Conservation (phyloP, 1,284 basidiomycete species). For the Exobasidium cylindrosporum region DNA sequence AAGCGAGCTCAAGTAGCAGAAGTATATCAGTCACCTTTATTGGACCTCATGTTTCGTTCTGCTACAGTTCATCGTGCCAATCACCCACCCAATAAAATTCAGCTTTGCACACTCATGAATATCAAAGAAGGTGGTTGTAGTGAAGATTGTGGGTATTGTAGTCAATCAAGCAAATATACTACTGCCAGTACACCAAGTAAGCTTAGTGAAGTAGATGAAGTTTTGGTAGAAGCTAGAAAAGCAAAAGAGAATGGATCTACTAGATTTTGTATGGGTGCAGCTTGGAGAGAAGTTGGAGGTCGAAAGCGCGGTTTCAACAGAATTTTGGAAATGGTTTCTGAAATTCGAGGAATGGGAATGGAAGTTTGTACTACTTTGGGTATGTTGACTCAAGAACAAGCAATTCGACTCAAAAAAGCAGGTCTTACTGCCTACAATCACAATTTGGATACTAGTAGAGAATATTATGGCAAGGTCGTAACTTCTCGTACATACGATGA, state of each 20-base stretch:
- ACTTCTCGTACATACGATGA: constrained; percentile 94
- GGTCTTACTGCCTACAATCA: constrained; percentile 98
- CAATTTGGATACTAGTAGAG: constrained; percentile 94
- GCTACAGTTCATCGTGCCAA: constrained; percentile 73
- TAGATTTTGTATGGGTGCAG: constrained; percentile 97
- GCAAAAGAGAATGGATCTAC: constrained; percentile 96
- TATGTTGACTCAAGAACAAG: constrained; percentile 92
- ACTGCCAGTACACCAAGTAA: constrained; percentile 84
- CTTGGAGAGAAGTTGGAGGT: constrained; percentile 94
- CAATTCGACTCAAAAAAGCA: constrained; percentile 78
- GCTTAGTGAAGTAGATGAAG: constrained; percentile 85
- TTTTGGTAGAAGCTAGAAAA: constrained; percentile 70
- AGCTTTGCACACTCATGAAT: constrained; percentile 97
- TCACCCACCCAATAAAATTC: constrained; percentile 84
- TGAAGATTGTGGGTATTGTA: constrained; percentile 98
- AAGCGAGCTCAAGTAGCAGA: constrained; percentile 41
- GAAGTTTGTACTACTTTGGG: constrained; percentile 94
- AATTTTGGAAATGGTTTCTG: constrained; percentile 85
- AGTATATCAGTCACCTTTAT: constrained; percentile 49
- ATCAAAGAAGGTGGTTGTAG: constrained; percentile 89
- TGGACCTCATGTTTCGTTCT: constrained; percentile 55
- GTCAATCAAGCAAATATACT: constrained; percentile 86
- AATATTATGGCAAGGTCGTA: constrained; percentile 94
- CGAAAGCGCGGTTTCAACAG: constrained; percentile 90
- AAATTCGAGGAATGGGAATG: constrained; percentile 59